Evolutionary conservation across 208 protist genomes (phyloP).

Genomic region (Porcisia deanei): DNA sequence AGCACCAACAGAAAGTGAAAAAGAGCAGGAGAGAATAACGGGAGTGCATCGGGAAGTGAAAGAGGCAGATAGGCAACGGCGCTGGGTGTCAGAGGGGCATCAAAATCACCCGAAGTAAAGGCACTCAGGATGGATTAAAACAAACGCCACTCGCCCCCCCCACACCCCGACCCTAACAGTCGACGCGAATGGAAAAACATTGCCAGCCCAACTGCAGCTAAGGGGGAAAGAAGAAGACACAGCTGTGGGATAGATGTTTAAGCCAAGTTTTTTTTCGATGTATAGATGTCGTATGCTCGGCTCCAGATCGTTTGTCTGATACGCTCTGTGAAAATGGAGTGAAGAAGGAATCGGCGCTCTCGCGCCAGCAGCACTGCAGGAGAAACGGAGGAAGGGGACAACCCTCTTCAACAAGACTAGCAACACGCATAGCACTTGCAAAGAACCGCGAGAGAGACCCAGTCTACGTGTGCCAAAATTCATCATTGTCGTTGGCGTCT

Average conservation of each 20-base stretch:
- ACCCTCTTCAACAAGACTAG: background rate
- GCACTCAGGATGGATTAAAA: background rate
- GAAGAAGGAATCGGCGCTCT: background rate
- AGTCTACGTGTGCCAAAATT: slow-evolving; percentile 2
- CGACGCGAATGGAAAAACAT: background rate
- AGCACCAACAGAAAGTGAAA: background rate
- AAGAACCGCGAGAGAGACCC: background rate
- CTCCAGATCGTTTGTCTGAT: background rate
- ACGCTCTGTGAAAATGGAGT: background rate
- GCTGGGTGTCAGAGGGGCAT: background rate
- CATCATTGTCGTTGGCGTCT: slow-evolving; percentile 2
- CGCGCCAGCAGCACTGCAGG: background rate
- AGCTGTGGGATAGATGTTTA: background rate
- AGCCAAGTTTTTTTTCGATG: background rate
- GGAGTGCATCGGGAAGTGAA: background rate
- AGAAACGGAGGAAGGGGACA: background rate
- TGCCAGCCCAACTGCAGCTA: background rate
- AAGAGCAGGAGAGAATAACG: background rate
- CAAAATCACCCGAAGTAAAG: background rate
- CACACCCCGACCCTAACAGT: background rate
- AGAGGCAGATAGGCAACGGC: background rate
- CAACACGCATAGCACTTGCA: background rate
- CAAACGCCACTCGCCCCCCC: background rate
- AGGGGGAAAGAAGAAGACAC: background rate
- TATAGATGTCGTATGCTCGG: background rate